A percentile compares a stretch with the other conserved stretches of the same genome.
These are phyloP conservation scores for Cocos nucifera DNA, from an alignment of 176 grass and related monocot genomes.

Conservation along the genomic window DNA sequence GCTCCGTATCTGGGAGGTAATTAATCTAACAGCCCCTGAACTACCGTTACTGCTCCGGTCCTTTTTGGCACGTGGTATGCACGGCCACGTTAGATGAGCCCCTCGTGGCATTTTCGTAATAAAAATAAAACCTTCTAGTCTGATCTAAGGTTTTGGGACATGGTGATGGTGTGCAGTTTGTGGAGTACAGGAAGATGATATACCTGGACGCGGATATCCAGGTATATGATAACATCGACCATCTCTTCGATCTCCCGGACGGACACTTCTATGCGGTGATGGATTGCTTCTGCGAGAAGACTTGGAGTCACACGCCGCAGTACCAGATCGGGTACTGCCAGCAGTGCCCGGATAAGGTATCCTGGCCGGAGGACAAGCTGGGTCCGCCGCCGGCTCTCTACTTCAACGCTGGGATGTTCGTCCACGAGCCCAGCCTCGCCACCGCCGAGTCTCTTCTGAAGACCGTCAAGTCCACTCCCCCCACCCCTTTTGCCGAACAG, in stretches of 20 bases:
- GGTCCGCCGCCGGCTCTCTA: constrained; percentile 49
- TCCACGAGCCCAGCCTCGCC: constrained; percentile 43
- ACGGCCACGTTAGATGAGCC: too few relatives aligned
- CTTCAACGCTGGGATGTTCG: constrained; percentile 91
- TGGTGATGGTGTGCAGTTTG: constrained; percentile 29
- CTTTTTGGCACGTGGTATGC: too few relatives aligned
- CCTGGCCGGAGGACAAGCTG: constrained; percentile 36
- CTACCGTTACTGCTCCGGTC: too few relatives aligned
- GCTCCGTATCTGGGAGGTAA: constrained; percentile 88
- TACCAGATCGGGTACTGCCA: constrained; percentile 71
- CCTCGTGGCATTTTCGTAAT: too few relatives aligned
- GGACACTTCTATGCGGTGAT: constrained; percentile 51
- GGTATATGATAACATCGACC: constrained; percentile 59
- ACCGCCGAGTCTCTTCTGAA: constrained; percentile 36
- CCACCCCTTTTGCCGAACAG: constrained; percentile 68
- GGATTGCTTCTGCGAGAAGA: constrained; percentile 98
- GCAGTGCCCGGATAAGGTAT: constrained; percentile 40
- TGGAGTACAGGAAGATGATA: constrained; percentile 67
- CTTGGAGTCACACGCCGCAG: constrained; percentile 72
- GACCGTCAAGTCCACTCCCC: constrained; percentile 22
- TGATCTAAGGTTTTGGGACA: neutral
- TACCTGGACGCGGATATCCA: constrained; percentile 80
- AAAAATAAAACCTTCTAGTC: too few relatives aligned
- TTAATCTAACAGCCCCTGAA: neutral
- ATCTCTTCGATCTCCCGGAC: constrained; percentile 41